Evolutionary conservation across 768 basidiomycete species (phyloP).

Genomic region (Porphyrellus cyaneotinctus): DNA sequence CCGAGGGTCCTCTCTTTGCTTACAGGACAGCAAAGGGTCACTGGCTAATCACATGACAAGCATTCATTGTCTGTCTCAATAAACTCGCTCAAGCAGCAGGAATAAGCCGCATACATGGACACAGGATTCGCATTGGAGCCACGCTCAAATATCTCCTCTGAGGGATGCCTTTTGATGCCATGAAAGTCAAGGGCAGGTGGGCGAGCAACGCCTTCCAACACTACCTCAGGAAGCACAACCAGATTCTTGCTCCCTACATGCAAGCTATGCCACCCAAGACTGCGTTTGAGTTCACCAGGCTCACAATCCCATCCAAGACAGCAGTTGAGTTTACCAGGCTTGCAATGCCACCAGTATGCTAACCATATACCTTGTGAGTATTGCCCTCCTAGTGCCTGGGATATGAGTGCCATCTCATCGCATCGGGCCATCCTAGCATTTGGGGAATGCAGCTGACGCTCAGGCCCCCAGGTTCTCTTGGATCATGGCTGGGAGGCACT

Average conservation of each 20-base stretch:
- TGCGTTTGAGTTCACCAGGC: neutral
- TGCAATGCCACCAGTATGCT: no score
- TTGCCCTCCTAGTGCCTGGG: no score
- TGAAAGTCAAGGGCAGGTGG: neutral
- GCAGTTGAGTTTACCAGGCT: no score
- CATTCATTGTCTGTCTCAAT: neutral
- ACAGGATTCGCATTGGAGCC: neutral
- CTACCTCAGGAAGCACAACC: neutral
- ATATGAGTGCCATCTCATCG: no score
- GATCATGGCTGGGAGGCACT: no score
- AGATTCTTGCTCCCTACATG: neutral
- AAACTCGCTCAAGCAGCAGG: neutral
- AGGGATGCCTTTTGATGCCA: neutral
- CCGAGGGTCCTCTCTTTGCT: neutral
- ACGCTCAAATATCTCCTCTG: neutral
- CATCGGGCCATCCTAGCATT: no score
- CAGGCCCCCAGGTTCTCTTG: no score
- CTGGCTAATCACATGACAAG: neutral
- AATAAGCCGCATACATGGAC: neutral
- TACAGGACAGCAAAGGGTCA: neutral
- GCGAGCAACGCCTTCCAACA: neutral
- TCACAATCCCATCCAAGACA: neutral
- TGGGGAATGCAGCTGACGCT: no score
- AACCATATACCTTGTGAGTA: no score
- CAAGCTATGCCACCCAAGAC: neutral